Evolutionary conservation across 805 yeast genomes (phyloP), one percentile per base, ranked within the genome.

Genomic region (Metschnikowia anglica): DNA sequence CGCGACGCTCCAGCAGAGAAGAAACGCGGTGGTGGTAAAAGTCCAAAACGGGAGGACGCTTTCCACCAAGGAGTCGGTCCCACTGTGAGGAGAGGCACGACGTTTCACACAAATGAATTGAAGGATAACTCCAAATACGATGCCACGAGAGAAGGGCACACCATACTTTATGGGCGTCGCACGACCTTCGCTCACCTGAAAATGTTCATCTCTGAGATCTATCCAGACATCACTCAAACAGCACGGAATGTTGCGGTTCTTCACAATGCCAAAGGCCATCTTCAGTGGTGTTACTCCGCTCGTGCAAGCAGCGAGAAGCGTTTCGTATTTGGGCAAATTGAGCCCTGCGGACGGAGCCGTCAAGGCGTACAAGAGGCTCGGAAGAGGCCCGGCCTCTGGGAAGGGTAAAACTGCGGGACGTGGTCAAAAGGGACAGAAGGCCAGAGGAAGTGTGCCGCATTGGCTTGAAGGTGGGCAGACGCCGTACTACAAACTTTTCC

Each of bases 381-480:
- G 99, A 66, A 82, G 99, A 72, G 98, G 98, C 70, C 96, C 96
- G 18, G 89, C 95, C 31, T 84, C 95, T 27, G 88, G 89, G 16
- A 73, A 78, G 52, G 99, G 99, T 71, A 90, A 91, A 66, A 93
- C 98, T 3, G 81, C 97, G 5, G 96, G 96, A 37, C 78, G 98
- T 64, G 99, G 99, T 74, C 96, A 88, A 59, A 93, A 93, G 70
- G 99, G 99, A 80, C 98, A 91, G 64, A 91, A 91, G 70, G 97
- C 98, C 9, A 80, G 98, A 68, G 86, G 91, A 28, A 79, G 83
- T 31, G 91, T 91, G 23, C 91, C 89, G 43, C 79, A 85, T 46
- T 88, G 95, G 91, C 88, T 91, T 62, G 99, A 93, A 73, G 99
- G 99, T 80, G 98, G 99, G 62, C 99, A 93, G 63, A 93, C 98